phyloP scores from a whole-genome alignment of 768 basidiomycete species.

The Phlebiopsis gigantea region DNA sequence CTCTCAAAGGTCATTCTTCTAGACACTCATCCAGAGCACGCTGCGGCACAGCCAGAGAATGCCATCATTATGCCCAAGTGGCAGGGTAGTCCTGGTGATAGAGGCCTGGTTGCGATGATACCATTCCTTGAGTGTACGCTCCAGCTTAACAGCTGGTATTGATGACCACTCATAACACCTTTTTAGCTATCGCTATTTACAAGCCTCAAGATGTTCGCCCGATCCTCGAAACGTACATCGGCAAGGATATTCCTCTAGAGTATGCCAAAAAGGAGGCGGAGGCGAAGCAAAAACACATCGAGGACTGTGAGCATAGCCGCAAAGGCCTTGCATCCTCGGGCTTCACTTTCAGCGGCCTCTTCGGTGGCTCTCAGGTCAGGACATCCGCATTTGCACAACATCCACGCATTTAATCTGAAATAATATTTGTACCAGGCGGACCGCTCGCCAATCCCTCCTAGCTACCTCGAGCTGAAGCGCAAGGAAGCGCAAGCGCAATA shows the following conservation, averaged over 20 bases:
- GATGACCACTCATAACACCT: not conserved
- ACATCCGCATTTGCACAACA: not conserved
- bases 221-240: conserved; percentile 77
- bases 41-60: conserved; percentile 81
- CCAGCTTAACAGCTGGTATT: not conserved
- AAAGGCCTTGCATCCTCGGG: conserved; percentile 32
- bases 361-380: conserved; percentile 31
- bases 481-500: conserved; percentile 46
- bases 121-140: conserved; percentile 89
- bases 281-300: conserved; percentile 69
- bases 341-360: conserved; percentile 42
- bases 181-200: conserved; percentile 91
- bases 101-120: conserved; percentile 84
- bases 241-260: conserved; percentile 84
- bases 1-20: conserved; percentile 84
- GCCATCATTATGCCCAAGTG: conserved; percentile 80
- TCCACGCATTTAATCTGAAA: not conserved
- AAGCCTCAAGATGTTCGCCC: conserved; percentile 83
- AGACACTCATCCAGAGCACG: conserved; percentile 80
- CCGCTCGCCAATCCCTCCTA: conserved; percentile 34
- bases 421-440: conserved; percentile 15
- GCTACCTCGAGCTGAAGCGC: conserved; percentile 49
- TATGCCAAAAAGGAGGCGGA: conserved; percentile 87
- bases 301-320: conserved; percentile 67
- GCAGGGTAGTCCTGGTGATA: conserved; percentile 73